phyloP scores from a whole-genome alignment of 2,329 filamentous ascomycete genomes.

The Magnaporthiopsis incrustans region DNA sequence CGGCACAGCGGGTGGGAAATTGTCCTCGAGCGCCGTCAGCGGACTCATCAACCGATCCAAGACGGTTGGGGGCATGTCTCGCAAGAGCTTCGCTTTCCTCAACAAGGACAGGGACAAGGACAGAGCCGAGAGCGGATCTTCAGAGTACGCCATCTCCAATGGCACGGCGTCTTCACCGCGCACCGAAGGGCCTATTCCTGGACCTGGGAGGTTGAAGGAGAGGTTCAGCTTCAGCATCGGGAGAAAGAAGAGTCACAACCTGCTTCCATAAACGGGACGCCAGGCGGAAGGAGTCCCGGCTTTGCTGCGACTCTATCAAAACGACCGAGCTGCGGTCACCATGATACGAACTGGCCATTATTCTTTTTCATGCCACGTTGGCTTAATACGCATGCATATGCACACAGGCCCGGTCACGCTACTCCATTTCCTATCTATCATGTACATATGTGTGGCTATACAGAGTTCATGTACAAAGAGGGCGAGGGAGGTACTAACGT shows the following conservation, averaged over 20 bases:
- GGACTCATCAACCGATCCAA: constrained; percentile 58
- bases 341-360: background rate
- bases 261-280: constrained; percentile 22
- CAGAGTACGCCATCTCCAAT: constrained; percentile 1
- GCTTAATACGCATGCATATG: background rate
- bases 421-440: background rate
- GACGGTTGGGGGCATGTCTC: constrained; percentile 58
- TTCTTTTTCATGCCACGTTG: background rate
- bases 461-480: background rate
- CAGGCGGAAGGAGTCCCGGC: too few relatives aligned
- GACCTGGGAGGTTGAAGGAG: constrained; percentile 36
- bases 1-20: background rate
- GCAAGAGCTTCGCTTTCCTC: constrained; percentile 64
- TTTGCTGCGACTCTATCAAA: background rate
- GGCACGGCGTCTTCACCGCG: constrained; percentile 5
- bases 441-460: background rate
- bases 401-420: background rate
- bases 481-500: background rate
- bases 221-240: constrained; percentile 61
- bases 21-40: constrained; percentile 10
- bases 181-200: constrained; percentile 5
- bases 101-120: constrained; percentile 35
- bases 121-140: constrained; percentile 1
- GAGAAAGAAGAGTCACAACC: constrained; percentile 59
- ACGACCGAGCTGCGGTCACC: background rate